A percentile compares a stretch with the other conserved stretches of the same genome.
Conservation (phyloP, 2,329 filamentous ascomycete genomes). For the Colletotrichum melonis region DNA sequence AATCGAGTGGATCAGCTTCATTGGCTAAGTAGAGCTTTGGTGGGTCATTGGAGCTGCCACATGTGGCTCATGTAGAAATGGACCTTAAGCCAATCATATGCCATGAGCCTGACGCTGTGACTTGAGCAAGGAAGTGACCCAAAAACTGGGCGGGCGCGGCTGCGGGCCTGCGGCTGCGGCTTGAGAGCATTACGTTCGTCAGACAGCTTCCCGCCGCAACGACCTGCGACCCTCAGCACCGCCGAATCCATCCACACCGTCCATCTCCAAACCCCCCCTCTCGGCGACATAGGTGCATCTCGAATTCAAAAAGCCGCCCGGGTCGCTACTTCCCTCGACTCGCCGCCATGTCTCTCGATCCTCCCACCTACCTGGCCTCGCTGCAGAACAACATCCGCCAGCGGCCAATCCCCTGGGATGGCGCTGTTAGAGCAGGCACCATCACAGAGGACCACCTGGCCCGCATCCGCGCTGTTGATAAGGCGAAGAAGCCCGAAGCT, state of each 20-base stretch:
- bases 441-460: slow-evolving; percentile 94
- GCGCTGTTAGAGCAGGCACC: slow-evolving; percentile 90
- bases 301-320: slow-evolving; percentile 23
- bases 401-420: slow-evolving; percentile 97
- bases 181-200: slow-evolving; percentile 24
- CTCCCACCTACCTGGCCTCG: slow-evolving; percentile 85
- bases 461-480: slow-evolving; percentile 97
- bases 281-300: slow-evolving; percentile 33
- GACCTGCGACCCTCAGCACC: slow-evolving; percentile 23
- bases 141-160: slow-evolving; percentile 24
- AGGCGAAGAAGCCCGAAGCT: slow-evolving; percentile 87
- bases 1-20: not conserved
- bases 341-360: slow-evolving; percentile 84
- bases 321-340: slow-evolving; percentile 19
- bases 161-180: slow-evolving; percentile 28
- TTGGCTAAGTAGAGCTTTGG: slow-evolving; percentile 11
- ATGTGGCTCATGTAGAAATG: slow-evolving; percentile 27
- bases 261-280: slow-evolving; percentile 13
- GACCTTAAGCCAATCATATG: slow-evolving; percentile 19
- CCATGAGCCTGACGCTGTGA: slow-evolving; percentile 26
- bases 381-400: slow-evolving; percentile 97
- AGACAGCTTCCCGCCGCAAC: slow-evolving; percentile 30
- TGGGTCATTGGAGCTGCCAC: slow-evolving; percentile 6
- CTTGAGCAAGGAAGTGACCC: slow-evolving; percentile 29
- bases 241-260: slow-evolving; percentile 22